phyloP scores from a whole-genome alignment of 768 basidiomycete genomes.

The Boletus pseudo-olivaceus region DNA sequence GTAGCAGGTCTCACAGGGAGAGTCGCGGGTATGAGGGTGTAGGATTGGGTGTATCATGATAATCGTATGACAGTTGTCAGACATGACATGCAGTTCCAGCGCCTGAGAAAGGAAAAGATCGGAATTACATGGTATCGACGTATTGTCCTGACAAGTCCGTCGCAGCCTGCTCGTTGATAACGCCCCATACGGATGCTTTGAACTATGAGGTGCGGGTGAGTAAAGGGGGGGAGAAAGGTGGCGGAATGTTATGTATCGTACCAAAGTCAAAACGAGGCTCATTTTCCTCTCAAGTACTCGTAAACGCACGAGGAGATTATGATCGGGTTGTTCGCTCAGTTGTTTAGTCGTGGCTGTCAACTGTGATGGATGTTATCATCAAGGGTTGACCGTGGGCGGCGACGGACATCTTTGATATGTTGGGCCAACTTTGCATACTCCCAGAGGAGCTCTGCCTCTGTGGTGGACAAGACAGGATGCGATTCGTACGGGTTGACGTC shows the following conservation, averaged over 20 bases:
- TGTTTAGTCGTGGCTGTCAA: conserved; percentile 62
- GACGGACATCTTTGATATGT: conserved; percentile 70
- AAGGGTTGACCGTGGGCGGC: background rate
- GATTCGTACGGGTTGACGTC: conserved; percentile 68
- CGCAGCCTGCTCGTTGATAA: conserved; percentile 74
- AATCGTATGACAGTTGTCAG: background rate
- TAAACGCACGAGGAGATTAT: conserved; percentile 68
- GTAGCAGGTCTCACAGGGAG: conserved; percentile 41
- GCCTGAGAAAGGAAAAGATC: background rate
- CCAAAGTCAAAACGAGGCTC: conserved; percentile 90
- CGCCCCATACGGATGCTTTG: conserved; percentile 95
- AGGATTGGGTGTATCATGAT: background rate
- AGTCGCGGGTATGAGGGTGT: conserved; percentile 48
- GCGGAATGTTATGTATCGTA: conserved; percentile 31
- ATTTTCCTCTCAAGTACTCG: conserved; percentile 89
- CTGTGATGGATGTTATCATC: conserved; percentile 34
- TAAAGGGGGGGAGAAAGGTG: background rate
- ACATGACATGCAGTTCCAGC: background rate
- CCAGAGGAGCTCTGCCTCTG: conserved; percentile 84
- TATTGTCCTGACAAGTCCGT: conserved; percentile 15
- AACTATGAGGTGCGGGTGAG: conserved; percentile 49
- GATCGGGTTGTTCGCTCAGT: conserved; percentile 74
- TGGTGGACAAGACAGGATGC: conserved; percentile 59
- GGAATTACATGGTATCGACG: conserved; percentile 18
- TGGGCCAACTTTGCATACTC: conserved; percentile 88